These are phyloP conservation scores for Clohesyomyces aquaticus DNA, from an alignment of 495 filamentous ascomycete genomes.

Conservation along the genomic window DNA sequence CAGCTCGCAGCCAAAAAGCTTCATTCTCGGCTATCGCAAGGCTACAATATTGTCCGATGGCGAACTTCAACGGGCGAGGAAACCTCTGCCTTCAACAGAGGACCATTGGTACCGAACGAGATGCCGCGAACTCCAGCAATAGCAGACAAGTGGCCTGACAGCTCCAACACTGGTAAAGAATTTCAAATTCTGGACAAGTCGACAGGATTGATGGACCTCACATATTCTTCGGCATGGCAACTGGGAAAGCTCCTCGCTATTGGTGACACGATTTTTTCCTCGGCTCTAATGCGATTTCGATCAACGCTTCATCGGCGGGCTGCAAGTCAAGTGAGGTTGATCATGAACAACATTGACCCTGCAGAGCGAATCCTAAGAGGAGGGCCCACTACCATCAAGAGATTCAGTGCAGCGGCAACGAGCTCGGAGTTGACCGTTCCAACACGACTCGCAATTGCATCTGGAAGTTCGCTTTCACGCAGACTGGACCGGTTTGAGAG, in stretches of 20 bases:
- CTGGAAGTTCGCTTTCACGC: too few relatives aligned
- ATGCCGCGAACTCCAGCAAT: slow-evolving; percentile 41
- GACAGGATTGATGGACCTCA: neutral
- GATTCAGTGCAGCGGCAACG: too few relatives aligned
- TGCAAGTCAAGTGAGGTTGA: neutral
- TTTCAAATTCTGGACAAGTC: slow-evolving; percentile 3
- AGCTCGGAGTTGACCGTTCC: too few relatives aligned
- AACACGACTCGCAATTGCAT: too few relatives aligned
- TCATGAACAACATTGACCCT: neutral
- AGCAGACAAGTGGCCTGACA: neutral
- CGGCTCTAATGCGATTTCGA: neutral
- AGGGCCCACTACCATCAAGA: neutral
- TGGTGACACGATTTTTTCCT: neutral
- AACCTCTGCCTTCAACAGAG: neutral
- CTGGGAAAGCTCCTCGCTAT: neutral
- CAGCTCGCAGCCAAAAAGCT: neutral
- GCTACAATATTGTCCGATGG: neutral
- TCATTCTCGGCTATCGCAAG: neutral
- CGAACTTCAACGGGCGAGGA: neutral
- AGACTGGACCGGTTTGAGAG: too few relatives aligned
- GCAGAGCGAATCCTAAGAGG: neutral
- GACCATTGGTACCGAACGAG: neutral
- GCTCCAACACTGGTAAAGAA: neutral
- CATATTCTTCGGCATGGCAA: neutral
- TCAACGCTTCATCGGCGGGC: neutral